Evolutionary conservation across 2,329 filamentous ascomycete genomes (phyloP).

Genomic region (Dactylellina haptotyla): DNA sequence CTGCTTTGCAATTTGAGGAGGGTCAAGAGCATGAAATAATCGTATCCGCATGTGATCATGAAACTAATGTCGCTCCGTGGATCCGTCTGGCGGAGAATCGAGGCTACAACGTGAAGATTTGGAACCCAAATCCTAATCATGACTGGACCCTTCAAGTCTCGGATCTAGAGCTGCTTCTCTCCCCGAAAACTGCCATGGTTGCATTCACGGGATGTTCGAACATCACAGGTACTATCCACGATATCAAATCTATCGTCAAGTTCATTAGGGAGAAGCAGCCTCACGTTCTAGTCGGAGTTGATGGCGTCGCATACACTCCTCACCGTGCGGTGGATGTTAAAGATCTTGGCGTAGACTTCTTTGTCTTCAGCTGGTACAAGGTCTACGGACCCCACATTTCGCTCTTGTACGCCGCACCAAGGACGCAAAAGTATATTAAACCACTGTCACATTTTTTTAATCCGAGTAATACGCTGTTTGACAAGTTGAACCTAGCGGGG

Average conservation of each 20-base stretch:
- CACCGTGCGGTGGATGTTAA: conserved; percentile 76
- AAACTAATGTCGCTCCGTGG: conserved; percentile 81
- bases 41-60: conserved; percentile 77
- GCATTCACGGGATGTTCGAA: conserved; percentile 79
- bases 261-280: conserved; percentile 66
- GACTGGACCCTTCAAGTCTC: conserved; percentile 52
- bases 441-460: conserved; percentile 62
- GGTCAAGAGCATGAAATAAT: conserved; percentile 72
- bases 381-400: conserved; percentile 81
- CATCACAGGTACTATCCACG: conserved; percentile 76
- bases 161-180: conserved; percentile 69
- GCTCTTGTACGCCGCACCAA: conserved; percentile 72
- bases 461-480: conserved; percentile 64
- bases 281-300: conserved; percentile 74
- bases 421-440: conserved; percentile 66
- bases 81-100: conserved; percentile 72
- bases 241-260: conserved; percentile 69
- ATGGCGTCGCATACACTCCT: conserved; percentile 80
- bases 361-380: conserved; percentile 85
- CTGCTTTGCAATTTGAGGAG: conserved; percentile 66
- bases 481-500: conserved; percentile 75
- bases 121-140: conserved; percentile 66
- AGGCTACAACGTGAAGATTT: conserved; percentile 75
- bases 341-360: conserved; percentile 76
- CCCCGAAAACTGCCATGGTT: conserved; percentile 74